Base-by-base conservation (phyloP, 2,329 filamentous ascomycete species). In the Microcyclospora pomicola region DNA sequence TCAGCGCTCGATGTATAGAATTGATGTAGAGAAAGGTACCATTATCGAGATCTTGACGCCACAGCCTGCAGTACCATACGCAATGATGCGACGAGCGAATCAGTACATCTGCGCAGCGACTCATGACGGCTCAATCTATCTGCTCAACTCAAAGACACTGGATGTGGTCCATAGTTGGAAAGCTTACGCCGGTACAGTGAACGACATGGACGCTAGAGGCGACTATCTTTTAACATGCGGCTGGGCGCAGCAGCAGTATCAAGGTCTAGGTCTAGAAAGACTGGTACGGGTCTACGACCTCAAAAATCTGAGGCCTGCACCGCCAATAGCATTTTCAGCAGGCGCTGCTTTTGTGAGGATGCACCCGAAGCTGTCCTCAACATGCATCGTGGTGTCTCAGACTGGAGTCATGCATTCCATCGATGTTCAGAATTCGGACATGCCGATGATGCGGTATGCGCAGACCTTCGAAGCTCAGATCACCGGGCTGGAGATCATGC, bases 171-270 rank as follows among this genome's bases (percentile, higher is more conserved):
- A 88, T 57, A 76, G 75, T 9, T 98, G 91, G 82, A 84, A 84
- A 56, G 86, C 88, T 0, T 91, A 98, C 55, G 80, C 80, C 1
- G 82, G 84, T 7, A 75, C 78, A 36, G 83, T 98, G 56, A 94
- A 85, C 59, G 88, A 96, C 58, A 95, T 98, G 83, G 91, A 98
- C 63, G 85, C 87, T 7, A 83, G 91, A 55, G 84, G 91, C 53
- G 88, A 96, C 58, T 91, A 91, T 48, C 77, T 98, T 38, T 82
- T 96, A 15, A 96, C 91, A 4, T 98, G 91, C 59, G 91, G 91
- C 28, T 93, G 84, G 61, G 93, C 88, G 1, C 72, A 85, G 15
- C 76, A 88, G 48, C 85, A 87, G 52, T 70, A 83, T 47, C 75
- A 80, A 28, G 76, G 77, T 31, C 82, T 82, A 45, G 86, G 92